Base-by-base conservation (phyloP, 75 land plant species). In the Chamaecyparis obtusa region DNA sequence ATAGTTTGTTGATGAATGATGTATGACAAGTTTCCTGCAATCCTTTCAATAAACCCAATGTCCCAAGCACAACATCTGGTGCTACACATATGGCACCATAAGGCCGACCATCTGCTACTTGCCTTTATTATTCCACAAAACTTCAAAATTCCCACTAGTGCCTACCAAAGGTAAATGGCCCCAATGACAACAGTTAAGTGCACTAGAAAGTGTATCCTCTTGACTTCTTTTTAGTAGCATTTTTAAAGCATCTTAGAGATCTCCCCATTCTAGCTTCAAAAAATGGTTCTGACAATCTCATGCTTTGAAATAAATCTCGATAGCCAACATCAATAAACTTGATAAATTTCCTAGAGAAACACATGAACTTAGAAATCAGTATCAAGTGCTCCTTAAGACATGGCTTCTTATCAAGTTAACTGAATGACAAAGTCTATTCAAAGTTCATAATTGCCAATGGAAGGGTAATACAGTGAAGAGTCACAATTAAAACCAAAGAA, bases 1-100 rank as follows among this genome's bases (percentile, higher is more conserved):
- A 85, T 86, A 98, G 15, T 87, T 95, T 91, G 48, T 91, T 94
- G 88, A 94, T 93, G 76, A 94, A 94, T 36, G 92, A 88, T 48
- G 99, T 98, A 85, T 98, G 91, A 64, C 98, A 98, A 37, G 99
- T 98, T 64, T 97, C 99, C 99, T 97, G 93, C 78, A 93, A 83
- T 13, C 93, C 95, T 48, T 95, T 90, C 72, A 95, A 85, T 74
- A 95, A 19, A 49, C 96, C 96, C 96, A 93, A 93, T 17, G 89
- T 44, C n/a, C 90, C 93, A 30, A 95, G 93, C 15, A 86, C 92
- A 54, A 91, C 90, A 39, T 95, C 96, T 69, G 96, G 95, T n/a
- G 95, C 89, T 6, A 95, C 94, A 86, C 95, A 95, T 13, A 93
- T 88, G 24, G 93, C 96, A 85, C 92, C 92, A 90, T 91, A 91